Base-by-base conservation (phyloP, 2,329 filamentous ascomycete genomes). In the Cladophialophora carrionii region DNA sequence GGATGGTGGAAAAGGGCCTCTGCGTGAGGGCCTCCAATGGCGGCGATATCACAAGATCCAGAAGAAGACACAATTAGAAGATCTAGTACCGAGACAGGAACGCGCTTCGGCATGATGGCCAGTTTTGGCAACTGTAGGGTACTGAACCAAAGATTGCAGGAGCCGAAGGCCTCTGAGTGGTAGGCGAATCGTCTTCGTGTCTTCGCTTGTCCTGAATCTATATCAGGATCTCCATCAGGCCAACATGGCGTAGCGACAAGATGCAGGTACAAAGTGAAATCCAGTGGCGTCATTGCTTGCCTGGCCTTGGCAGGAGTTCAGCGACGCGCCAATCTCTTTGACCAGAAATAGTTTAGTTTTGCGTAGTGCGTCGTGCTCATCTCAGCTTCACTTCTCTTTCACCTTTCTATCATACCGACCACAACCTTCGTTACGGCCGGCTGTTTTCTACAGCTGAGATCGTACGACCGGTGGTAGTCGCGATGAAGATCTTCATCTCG, bases 371-470 rank as follows among this genome's bases (percentile, higher is more conserved):
- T 29, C 29, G 12, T n/a, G 8, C 17, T 54, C 29, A 29, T 34
- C 29, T 20, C 52, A n/a, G 29, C 52, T 34, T 54, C 52, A 54
- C 52, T 54, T 34, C 12, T 26, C n/a, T 22, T 54, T 51, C 48
- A 22, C 22, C 48, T 29, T 34, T 54, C 29, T 29, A 31, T 54
- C 29, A 22, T 54, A 7, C 17, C 37, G 14, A 17, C 4, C 37
- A 41, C 37, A 17, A n/a, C 37, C 22, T 54, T 17, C 32, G 29
- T 29, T 1, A 20, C 8, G 1, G n/a, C 8, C 8, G 24, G 24
- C 5, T 20, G 9, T 12, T 20, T 51, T 14, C 8, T 26, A 14
- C 20, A 26, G 37, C 24, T 22, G 48, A 51, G 48, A 12, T 9
- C 14, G 48, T 26, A 26, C 34, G 17, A 51, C 20, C 17, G 14